Evolutionary conservation across 1,284 basidiomycete genomes (phyloP).

Genomic region (Puccinia sorghi): DNA sequence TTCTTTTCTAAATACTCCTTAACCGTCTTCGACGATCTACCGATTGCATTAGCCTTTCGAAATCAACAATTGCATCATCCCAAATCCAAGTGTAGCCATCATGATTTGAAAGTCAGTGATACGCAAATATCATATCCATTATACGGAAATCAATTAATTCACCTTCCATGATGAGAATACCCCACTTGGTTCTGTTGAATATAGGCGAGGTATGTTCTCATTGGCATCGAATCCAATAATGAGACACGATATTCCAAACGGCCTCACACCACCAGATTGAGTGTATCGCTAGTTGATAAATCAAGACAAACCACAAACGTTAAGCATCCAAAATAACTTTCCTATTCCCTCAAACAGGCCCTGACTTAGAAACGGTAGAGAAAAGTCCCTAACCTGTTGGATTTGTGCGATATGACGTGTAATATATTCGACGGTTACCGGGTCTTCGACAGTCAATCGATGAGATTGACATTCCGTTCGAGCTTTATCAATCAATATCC

Average conservation of each 20-base stretch:
- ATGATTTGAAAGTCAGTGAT: not conserved
- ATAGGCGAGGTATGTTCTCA: slow-evolving; percentile 80
- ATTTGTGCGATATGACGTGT: slow-evolving; percentile 96
- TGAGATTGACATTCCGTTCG: slow-evolving; percentile 97
- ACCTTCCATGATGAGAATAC: slow-evolving; percentile 99
- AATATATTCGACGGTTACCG: slow-evolving; percentile 97
- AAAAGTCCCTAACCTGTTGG: slow-evolving; percentile 71
- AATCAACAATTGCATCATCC: not conserved
- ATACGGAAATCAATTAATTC: slow-evolving; percentile 53
- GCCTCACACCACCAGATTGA: slow-evolving; percentile 96
- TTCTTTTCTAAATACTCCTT: slow-evolving; percentile 99
- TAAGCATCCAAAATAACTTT: not conserved
- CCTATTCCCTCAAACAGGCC: not conserved
- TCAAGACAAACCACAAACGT: not conserved
- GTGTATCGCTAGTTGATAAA: slow-evolving; percentile 75
- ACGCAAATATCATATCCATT: not conserved
- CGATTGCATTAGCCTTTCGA: slow-evolving; percentile 88
- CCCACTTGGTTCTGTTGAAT: slow-evolving; percentile 95
- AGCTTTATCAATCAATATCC: slow-evolving; percentile 96
- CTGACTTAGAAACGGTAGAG: not conserved
- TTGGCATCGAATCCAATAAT: slow-evolving; percentile 97
- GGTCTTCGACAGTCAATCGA: slow-evolving; percentile 95
- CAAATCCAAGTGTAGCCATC: not conserved
- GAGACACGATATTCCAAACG: slow-evolving; percentile 95
- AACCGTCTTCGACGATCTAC: slow-evolving; percentile 95